Percentiles rank a stretch among this genome's conserved stretches.
These are phyloP conservation scores for Papilionanthe hybrid DNA, from an alignment of 116 monocot species.

Conservation along the genomic window DNA sequence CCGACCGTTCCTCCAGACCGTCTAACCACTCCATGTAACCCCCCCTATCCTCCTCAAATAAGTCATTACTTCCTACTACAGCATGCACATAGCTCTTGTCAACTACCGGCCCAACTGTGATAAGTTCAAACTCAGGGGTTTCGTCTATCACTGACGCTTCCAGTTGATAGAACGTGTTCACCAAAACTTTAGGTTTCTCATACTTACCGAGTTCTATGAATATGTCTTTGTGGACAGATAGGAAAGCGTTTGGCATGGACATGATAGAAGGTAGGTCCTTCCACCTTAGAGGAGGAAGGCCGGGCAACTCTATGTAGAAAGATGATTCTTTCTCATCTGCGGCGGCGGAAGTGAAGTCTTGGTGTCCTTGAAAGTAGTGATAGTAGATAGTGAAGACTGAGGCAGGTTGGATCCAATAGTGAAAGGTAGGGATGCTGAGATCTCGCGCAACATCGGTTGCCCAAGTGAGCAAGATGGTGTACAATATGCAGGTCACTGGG, in stretches of 20 bases:
- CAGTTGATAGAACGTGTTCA: constrained; percentile 32
- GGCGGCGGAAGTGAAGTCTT: background rate
- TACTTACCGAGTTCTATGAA: background rate
- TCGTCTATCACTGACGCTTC: constrained; percentile 12
- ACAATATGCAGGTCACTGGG: constrained; percentile 20
- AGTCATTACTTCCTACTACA: background rate
- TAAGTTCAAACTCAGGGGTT: constrained; percentile 5
- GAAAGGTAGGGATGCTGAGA: constrained; percentile 15
- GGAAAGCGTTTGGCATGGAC: background rate
- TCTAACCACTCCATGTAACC: constrained; percentile 28
- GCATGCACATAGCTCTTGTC: background rate
- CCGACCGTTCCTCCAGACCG: constrained; percentile 15
- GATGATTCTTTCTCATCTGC: background rate
- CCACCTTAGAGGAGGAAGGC: constrained; percentile 10
- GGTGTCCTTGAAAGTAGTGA: constrained; percentile 25
- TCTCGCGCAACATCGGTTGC: constrained; percentile 16
- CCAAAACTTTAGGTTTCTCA: constrained; percentile 16
- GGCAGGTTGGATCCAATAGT: constrained; percentile 40
- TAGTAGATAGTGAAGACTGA: constrained; percentile 24
- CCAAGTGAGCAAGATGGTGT: constrained; percentile 22
- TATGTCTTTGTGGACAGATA: background rate
- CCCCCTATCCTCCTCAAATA: constrained; percentile 10
- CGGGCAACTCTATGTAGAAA: constrained; percentile 3
- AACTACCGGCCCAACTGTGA: constrained; percentile 27
- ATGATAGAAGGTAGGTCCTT: constrained; percentile 16